Evolutionary conservation across 768 basidiomycete genomes (phyloP).

Genomic region (Xerocomus brunneocitrinus): DNA sequence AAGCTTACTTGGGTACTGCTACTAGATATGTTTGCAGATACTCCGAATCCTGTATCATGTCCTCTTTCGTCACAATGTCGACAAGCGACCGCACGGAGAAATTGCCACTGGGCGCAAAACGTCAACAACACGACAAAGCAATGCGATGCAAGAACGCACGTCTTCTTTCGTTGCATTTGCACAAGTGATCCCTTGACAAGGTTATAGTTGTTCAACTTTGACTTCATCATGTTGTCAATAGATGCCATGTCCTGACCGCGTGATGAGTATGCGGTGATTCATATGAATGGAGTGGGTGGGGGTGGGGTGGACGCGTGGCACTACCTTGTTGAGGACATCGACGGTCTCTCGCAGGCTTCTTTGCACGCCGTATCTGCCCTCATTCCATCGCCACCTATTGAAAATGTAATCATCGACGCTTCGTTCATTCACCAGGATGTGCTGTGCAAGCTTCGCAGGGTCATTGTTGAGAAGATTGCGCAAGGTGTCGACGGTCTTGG

Average conservation of each 20-base stretch:
- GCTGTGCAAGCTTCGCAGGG: constrained; percentile 65
- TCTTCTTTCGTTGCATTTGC: constrained; percentile 92
- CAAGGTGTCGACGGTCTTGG: constrained; percentile 91
- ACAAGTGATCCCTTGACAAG: constrained; percentile 88
- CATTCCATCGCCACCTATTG: constrained; percentile 90
- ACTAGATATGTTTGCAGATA: constrained; percentile 91
- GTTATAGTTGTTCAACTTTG: constrained; percentile 88
- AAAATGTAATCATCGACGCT: constrained; percentile 76
- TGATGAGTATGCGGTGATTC: constrained; percentile 20
- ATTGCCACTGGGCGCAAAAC: constrained; percentile 63
- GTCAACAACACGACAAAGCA: constrained; percentile 5
- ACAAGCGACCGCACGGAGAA: constrained; percentile 85
- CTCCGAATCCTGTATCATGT: constrained; percentile 86
- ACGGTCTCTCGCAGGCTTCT: constrained; percentile 79
- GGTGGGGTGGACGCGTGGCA: constrained; percentile 14
- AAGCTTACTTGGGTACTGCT: constrained; percentile 84
- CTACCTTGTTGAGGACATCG: constrained; percentile 80
- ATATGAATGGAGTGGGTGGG: constrained; percentile 18
- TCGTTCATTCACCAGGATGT: constrained; percentile 75
- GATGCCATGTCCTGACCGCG: constrained; percentile 75
- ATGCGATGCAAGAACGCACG: constrained; percentile 43
- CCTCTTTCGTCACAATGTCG: constrained; percentile 76
- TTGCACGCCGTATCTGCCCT: constrained; percentile 82
- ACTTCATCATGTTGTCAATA: constrained; percentile 92
- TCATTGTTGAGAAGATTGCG: constrained; percentile 90